Percentiles rank a stretch among this genome's conserved stretches.
phyloP scores from a whole-genome alignment of 2,329 filamentous ascomycete species.

The Geosmithia flava region DNA sequence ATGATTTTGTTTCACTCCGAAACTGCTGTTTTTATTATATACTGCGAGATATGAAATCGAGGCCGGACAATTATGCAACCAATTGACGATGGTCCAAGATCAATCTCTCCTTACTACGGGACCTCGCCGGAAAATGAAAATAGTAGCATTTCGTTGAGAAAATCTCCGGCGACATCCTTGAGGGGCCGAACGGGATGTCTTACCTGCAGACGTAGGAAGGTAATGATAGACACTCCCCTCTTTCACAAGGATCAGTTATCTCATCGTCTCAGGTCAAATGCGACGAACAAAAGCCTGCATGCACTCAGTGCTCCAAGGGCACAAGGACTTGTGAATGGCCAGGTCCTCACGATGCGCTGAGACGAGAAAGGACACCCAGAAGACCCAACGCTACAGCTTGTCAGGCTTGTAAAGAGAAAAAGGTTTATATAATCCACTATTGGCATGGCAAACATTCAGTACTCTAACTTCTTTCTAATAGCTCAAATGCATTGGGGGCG shows the following conservation, averaged over 20 bases:
- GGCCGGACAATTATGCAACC: no score
- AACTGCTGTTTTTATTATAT: no score
- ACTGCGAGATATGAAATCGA: no score
- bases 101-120: no score
- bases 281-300: background rate
- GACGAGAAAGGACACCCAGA: background rate
- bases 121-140: no score
- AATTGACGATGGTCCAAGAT: no score
- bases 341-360: background rate
- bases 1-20: no score
- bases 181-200: background rate
- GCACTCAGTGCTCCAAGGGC: background rate
- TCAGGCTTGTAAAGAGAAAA: background rate
- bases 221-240: no score
- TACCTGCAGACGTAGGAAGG: background rate
- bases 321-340: background rate
- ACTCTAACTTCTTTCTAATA: background rate
- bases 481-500: slow-evolving; percentile 1
- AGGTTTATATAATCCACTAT: no score
- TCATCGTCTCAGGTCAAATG: no score
- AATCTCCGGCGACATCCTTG: background rate
- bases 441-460: no score
- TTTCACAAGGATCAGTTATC: no score
- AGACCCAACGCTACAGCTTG: background rate
- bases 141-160: background rate